Evolutionary conservation across 257 asterid species (phyloP).

Genomic region (Petrea volubilis): DNA sequence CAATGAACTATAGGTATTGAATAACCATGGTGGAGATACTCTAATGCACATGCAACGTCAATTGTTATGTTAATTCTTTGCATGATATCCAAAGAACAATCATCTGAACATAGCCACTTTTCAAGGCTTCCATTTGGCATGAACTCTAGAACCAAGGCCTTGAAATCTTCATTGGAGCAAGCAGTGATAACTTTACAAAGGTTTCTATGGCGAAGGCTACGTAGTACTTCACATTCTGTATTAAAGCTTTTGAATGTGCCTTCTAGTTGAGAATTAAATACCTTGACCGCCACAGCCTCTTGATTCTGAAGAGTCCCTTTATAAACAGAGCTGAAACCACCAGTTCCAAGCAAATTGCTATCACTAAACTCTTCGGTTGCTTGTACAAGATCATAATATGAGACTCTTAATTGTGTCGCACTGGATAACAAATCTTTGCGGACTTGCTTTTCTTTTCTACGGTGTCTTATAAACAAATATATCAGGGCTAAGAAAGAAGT

Average conservation of each 20-base stretch:
- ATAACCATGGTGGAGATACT: slow-evolving; percentile 31
- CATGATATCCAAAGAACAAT: slow-evolving; percentile 6
- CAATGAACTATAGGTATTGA: slow-evolving; percentile 20
- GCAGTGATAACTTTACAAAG: slow-evolving; percentile 26
- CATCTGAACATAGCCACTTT: slow-evolving; percentile 23
- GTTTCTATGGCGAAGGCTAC: slow-evolving; percentile 26
- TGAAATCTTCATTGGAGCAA: slow-evolving; percentile 28
- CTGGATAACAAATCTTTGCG: background rate
- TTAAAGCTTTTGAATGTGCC: slow-evolving; percentile 23
- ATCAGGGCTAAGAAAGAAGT: background rate
- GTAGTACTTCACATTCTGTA: slow-evolving; percentile 23
- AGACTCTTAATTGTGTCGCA: slow-evolving; percentile 1
- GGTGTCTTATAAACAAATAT: background rate
- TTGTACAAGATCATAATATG: slow-evolving; percentile 11
- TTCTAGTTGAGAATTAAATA: slow-evolving; percentile 19
- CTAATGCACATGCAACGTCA: slow-evolving; percentile 23
- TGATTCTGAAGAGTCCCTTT: slow-evolving; percentile 22
- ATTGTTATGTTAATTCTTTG: slow-evolving; percentile 24
- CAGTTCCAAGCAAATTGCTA: slow-evolving; percentile 25
- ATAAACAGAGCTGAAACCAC: slow-evolving; percentile 29
- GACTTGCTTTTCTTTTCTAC: background rate
- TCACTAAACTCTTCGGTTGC: slow-evolving; percentile 18
- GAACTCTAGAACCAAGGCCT: slow-evolving; percentile 32
- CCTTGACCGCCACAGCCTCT: slow-evolving; percentile 20
- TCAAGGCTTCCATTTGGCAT: slow-evolving; percentile 34